A percentile compares a stretch with the other conserved stretches of the same genome.
phyloP scores from a whole-genome alignment of 257 asterid genomes.

The Forsythia viridissima region DNA sequence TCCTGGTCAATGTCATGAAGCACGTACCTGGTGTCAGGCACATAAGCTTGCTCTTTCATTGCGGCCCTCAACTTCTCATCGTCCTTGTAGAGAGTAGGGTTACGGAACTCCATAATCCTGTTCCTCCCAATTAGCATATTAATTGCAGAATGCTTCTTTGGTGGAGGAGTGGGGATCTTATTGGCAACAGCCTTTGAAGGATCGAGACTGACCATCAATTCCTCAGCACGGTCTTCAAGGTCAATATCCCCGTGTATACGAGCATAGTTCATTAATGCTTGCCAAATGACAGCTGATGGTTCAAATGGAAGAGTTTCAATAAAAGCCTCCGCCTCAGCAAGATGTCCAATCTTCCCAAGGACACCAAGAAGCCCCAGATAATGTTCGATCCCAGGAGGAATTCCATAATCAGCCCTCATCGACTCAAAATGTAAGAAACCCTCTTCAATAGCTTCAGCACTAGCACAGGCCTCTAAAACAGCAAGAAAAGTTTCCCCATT shows the following conservation, averaged over 20 bases:
- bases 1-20: constrained; percentile 98
- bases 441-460: constrained; percentile 92
- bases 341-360: constrained; percentile 80
- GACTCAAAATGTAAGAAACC: constrained; percentile 84
- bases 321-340: constrained; percentile 76
- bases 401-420: constrained; percentile 68
- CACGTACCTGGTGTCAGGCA: constrained; percentile 91
- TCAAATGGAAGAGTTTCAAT: constrained; percentile 78
- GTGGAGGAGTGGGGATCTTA: constrained; percentile 84
- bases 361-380: constrained; percentile 82
- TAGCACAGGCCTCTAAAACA: constrained; percentile 87
- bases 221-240: constrained; percentile 88
- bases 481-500: constrained; percentile 72
- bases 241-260: constrained; percentile 95
- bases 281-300: constrained; percentile 78
- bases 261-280: constrained; percentile 84
- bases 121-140: constrained; percentile 91
- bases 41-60: constrained; percentile 83
- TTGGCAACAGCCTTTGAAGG: constrained; percentile 62
- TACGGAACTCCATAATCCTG: constrained; percentile 72
- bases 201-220: constrained; percentile 64
- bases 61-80: constrained; percentile 90
- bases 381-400: constrained; percentile 70
- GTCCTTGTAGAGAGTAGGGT: constrained; percentile 76
- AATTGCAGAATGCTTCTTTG: constrained; percentile 58